Evolutionary conservation across 345 rosid genomes (phyloP).

Genomic region (Durio zibethinus): DNA sequence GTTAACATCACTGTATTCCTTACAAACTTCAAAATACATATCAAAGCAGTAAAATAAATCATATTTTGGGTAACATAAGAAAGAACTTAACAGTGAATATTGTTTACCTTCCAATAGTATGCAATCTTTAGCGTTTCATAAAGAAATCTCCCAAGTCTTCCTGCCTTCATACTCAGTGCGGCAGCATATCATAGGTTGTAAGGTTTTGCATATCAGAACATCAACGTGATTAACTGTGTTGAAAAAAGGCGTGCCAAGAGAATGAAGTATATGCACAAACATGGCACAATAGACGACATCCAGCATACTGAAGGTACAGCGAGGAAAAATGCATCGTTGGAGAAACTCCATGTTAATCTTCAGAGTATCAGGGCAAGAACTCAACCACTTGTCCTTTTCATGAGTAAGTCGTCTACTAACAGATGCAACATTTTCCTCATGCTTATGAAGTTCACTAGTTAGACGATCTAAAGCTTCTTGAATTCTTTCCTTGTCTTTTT

Average conservation of each 20-base stretch:
- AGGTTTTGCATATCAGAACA: constrained; percentile 89
- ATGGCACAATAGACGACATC: constrained; percentile 98
- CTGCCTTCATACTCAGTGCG: constrained; percentile 99
- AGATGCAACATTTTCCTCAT: constrained; percentile 94
- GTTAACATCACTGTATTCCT: not conserved
- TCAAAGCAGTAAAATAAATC: not conserved
- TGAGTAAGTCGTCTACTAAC: constrained; percentile 81
- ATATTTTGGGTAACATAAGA: not conserved
- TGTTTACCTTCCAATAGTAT: constrained; percentile 89
- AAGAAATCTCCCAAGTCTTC: constrained; percentile 92
- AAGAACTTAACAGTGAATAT: not conserved
- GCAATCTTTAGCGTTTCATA: constrained; percentile 95
- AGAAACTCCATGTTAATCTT: constrained; percentile 99
- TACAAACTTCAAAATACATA: not conserved
- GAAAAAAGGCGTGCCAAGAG: constrained; percentile 96
- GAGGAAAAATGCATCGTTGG: constrained; percentile 98
- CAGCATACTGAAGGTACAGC: constrained; percentile 99
- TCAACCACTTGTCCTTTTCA: constrained; percentile 96
- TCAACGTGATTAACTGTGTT: constrained; percentile 99
- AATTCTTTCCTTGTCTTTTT: constrained; percentile 98
- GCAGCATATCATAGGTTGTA: constrained; percentile 99
- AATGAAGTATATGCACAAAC: constrained; percentile 97
- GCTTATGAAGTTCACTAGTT: constrained; percentile 73
- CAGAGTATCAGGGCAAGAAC: constrained; percentile 95
- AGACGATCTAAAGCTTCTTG: constrained; percentile 97